These are phyloP conservation scores for Ganoderma lingzhi DNA, from an alignment of 1,284 basidiomycete genomes.

Conservation along the genomic window DNA sequence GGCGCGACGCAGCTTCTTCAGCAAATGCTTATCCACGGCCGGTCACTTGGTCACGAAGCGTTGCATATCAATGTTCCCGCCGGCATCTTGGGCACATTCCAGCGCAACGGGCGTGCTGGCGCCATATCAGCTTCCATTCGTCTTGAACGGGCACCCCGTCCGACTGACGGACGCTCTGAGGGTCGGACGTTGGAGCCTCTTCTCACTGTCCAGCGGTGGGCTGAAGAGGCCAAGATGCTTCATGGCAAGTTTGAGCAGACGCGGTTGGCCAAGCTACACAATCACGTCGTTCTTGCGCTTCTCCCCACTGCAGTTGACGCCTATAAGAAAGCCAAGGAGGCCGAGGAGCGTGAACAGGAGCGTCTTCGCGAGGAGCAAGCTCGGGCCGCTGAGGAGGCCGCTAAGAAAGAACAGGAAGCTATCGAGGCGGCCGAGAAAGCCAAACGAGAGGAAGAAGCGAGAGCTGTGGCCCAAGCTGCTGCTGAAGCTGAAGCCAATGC, in stretches of 20 bases:
- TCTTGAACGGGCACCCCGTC: slow-evolving; percentile 64
- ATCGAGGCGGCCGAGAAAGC: slow-evolving; percentile 41
- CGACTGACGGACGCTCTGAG: slow-evolving; percentile 55
- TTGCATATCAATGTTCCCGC: slow-evolving; percentile 78
- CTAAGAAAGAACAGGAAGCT: slow-evolving; percentile 36
- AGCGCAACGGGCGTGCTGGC: slow-evolving; percentile 55
- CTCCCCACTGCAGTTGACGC: slow-evolving; percentile 81
- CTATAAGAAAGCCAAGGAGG: slow-evolving; percentile 55
- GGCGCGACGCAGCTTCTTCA: slow-evolving; percentile 88
- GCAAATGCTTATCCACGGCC: slow-evolving; percentile 71
- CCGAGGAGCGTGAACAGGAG: slow-evolving; percentile 54
- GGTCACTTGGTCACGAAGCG: slow-evolving; percentile 61
- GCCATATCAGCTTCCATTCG: slow-evolving; percentile 63
- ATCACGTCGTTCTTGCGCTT: slow-evolving; percentile 82
- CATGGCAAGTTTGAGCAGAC: slow-evolving; percentile 78
- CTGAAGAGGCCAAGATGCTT: slow-evolving; percentile 86
- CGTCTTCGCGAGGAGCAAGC: slow-evolving; percentile 50
- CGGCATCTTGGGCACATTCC: slow-evolving; percentile 62
- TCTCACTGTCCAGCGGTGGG: slow-evolving; percentile 89
- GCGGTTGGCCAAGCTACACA: slow-evolving; percentile 72
- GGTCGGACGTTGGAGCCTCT: slow-evolving; percentile 78
- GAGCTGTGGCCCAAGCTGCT: slow-evolving; percentile 25
- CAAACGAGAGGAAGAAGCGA: slow-evolving; percentile 38
- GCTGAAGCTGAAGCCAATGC: slow-evolving; percentile 40
- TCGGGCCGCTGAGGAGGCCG: slow-evolving; percentile 44